A percentile compares a stretch with the other conserved stretches of the same genome.
Conservation (phyloP, 345 rosid species). For the Populus simonii region DNA sequence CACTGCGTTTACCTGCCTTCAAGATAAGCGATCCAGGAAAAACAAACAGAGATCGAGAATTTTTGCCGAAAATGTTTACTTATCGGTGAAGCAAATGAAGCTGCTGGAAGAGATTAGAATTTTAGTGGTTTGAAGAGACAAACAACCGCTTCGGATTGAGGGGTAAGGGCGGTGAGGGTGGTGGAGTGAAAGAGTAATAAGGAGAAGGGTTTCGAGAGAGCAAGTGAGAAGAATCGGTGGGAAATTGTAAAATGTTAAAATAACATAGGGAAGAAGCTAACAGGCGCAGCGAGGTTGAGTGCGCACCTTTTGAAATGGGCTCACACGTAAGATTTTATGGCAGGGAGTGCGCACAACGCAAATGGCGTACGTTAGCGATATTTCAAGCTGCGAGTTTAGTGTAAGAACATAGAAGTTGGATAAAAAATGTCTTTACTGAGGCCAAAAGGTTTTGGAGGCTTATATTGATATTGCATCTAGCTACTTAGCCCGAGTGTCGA, state of each 20-base stretch:
- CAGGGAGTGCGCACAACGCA: background rate
- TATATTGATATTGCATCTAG: no score
- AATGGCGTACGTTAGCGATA: background rate
- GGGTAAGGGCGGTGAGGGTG: background rate
- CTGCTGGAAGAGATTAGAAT: background rate
- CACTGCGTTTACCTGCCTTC: no score
- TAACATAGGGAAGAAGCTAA: background rate
- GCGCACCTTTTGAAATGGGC: conserved; percentile 14
- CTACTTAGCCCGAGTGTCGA: no score
- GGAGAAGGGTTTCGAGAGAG: no score
- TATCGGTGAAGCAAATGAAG: background rate
- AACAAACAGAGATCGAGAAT: background rate
- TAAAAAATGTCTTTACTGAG: no score
- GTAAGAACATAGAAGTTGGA: background rate
- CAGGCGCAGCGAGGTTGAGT: conserved; percentile 3
- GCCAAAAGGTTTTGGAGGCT: no score
- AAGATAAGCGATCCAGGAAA: no score
- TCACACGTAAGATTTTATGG: conserved; percentile 12
- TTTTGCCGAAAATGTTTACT: background rate
- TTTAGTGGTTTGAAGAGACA: background rate
- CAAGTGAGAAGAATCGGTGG: conserved; percentile 1
- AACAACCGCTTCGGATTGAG: no score
- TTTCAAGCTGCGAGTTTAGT: background rate
- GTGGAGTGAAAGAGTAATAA: background rate
- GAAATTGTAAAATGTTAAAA: conserved; percentile 9